Base-by-base conservation (phyloP, 139 green algal genomes). In the Picochlorum sp. region DNA sequence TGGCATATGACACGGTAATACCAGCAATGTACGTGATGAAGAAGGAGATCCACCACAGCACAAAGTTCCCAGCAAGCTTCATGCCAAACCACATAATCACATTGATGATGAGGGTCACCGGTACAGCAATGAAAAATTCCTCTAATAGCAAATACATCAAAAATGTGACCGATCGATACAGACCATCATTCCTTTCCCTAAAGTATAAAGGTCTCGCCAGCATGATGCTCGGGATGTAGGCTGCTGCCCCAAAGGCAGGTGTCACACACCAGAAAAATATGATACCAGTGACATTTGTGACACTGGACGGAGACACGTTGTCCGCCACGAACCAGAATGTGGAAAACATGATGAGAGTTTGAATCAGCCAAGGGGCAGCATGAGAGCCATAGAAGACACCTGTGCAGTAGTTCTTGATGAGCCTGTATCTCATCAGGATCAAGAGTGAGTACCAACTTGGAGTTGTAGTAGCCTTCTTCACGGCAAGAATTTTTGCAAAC, bases 1-100 rank as follows among this genome's bases (percentile, higher is more conserved):
- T 68, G 5, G 41, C n/a, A 64, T 72, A 73, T 20, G 52, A 57
- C 18, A 54, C 28, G 0, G 61, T 34, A 0, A 72, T 73, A 44
- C 66, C 66, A 23, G 26, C 57, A 14, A 57, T 47, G 28, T 38
- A 57, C 10, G 66, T 59, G 6, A 72, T 21, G 30, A 69, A 20
- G 41, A 71, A 72, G 31, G n/a, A 38, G 9, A 16, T 21, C 62
- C 62, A 73, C 28, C 62, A 72, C 23, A 71, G 14, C 23, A 69
- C 44, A 20, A 60, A 85, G 45, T 26, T 70, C 24, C 82, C 82
- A 7, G 66, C 59, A 20, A 88, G 55, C 62, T 72, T 55, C 11
- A 72, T 41, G 2, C 67, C 75, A 58, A 70, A 81, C 58, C 74
- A 88, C 37, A 83, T 64, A 37, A 80, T 58, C 44, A n/a, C 24